Conservation (phyloP, 2,329 filamentous ascomycete genomes). For the Diaporthe nobilis region DNA sequence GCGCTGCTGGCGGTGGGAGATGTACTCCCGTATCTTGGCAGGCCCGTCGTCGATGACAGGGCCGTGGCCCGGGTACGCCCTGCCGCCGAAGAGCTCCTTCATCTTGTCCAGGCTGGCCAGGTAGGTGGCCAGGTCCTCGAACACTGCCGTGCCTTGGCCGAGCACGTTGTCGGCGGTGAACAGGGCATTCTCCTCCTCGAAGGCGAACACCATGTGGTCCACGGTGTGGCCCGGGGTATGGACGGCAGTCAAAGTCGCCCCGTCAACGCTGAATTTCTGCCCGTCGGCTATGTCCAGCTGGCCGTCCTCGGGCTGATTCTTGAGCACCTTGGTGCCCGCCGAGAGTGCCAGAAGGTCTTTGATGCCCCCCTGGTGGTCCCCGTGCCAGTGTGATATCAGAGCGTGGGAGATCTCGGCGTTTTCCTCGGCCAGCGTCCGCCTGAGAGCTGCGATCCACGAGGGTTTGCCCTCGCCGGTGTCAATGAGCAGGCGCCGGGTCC, state of each 20-base stretch:
- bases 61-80: slow-evolving; percentile 91
- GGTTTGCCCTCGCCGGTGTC: slow-evolving; percentile 90
- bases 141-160: slow-evolving; percentile 81
- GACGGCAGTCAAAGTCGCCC: slow-evolving; percentile 73
- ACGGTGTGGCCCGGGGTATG: slow-evolving; percentile 78
- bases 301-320: slow-evolving; percentile 62
- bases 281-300: slow-evolving; percentile 61
- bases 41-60: slow-evolving; percentile 81
- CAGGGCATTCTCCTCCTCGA: slow-evolving; percentile 75
- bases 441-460: slow-evolving; percentile 79
- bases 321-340: slow-evolving; percentile 73
- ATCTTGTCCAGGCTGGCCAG: slow-evolving; percentile 73
- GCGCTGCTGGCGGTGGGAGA: slow-evolving; percentile 82
- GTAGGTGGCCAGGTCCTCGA: slow-evolving; percentile 76
- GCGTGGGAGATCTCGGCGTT: slow-evolving; percentile 77
- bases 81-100: slow-evolving; percentile 71
- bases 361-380: slow-evolving; percentile 86
- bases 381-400: slow-evolving; percentile 93
- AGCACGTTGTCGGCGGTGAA: slow-evolving; percentile 84
- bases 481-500: slow-evolving; percentile 80
- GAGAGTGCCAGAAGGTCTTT: slow-evolving; percentile 74
- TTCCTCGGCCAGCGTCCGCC: slow-evolving; percentile 75
- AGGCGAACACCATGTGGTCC: slow-evolving; percentile 77
- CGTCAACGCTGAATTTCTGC: slow-evolving; percentile 63
- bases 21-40: slow-evolving; percentile 84